These are phyloP conservation scores for Cucurbitaria berberidis DNA, from an alignment of 2,329 filamentous ascomycete species.

Conservation along the genomic window DNA sequence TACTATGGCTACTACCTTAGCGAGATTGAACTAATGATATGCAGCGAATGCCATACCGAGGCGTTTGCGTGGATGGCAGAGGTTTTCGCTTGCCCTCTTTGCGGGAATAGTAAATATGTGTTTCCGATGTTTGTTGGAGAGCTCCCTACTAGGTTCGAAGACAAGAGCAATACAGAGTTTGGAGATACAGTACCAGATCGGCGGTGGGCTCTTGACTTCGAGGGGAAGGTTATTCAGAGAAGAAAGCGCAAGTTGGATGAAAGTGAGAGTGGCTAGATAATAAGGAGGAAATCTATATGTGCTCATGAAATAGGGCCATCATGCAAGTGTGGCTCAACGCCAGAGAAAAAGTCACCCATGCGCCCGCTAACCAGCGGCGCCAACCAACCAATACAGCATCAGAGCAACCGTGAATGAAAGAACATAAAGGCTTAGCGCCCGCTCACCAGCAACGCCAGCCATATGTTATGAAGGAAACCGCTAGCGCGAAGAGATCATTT, in stretches of 20 bases:
- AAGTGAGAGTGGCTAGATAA: not conserved
- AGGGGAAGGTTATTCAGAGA: no score
- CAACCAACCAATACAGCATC: not conserved
- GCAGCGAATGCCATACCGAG: conserved; percentile 9
- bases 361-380: not conserved
- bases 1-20: conserved; percentile 10
- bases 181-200: no score
- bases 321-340: not conserved
- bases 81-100: conserved; percentile 13
- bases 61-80: conserved; percentile 20
- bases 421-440: not conserved
- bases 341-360: not conserved
- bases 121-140: not conserved
- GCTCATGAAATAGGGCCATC: not conserved
- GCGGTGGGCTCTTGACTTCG: not conserved
- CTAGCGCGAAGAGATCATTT: not conserved
- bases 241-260: not conserved
- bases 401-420: not conserved
- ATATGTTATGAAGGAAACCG: not conserved
- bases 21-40: conserved; percentile 12
- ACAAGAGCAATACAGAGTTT: not conserved
- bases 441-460: conserved; percentile 9
- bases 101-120: conserved; percentile 3
- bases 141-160: not conserved
- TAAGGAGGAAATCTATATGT: not conserved